Evolutionary conservation across 2,329 filamentous ascomycete species (phyloP).

Genomic region (Fusarium caatingaense): DNA sequence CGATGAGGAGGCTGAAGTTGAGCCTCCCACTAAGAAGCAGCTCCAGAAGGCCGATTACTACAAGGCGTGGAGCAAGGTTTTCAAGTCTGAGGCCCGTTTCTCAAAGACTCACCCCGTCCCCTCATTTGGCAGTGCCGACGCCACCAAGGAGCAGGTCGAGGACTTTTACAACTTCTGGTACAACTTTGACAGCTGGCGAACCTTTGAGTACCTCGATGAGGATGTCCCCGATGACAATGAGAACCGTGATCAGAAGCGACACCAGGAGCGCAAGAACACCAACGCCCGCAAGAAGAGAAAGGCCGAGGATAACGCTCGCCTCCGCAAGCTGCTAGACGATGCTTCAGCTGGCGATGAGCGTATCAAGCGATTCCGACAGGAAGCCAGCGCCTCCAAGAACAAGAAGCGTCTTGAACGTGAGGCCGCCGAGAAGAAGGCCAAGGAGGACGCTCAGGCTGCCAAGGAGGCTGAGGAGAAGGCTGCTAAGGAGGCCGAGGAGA

Average conservation of each 20-base stretch:
- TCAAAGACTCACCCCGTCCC: slow-evolving; percentile 92
- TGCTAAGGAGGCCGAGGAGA: slow-evolving; percentile 85
- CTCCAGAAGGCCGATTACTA: slow-evolving; percentile 88
- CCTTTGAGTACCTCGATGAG: slow-evolving; percentile 98
- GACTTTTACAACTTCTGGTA: slow-evolving; percentile 99
- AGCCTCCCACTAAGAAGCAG: slow-evolving; percentile 93
- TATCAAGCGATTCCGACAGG: slow-evolving; percentile 96
- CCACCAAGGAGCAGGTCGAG: slow-evolving; percentile 89
- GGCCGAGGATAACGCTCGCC: slow-evolving; percentile 93
- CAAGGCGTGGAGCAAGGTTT: slow-evolving; percentile 92
- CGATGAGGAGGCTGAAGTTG: slow-evolving; percentile 91
- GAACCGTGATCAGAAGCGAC: slow-evolving; percentile 98
- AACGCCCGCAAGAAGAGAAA: slow-evolving; percentile 99
- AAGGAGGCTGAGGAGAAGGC: slow-evolving; percentile 86
- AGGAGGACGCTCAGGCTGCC: slow-evolving; percentile 84
- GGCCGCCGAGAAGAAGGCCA: slow-evolving; percentile 86
- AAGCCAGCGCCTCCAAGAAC: slow-evolving; percentile 93
- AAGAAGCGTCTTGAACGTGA: slow-evolving; percentile 93
- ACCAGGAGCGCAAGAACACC: slow-evolving; percentile 98
- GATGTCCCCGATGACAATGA: slow-evolving; percentile 99
- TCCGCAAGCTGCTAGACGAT: slow-evolving; percentile 91
- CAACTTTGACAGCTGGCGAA: slow-evolving; percentile 98
- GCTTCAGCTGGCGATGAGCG: slow-evolving; percentile 87
- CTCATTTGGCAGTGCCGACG: slow-evolving; percentile 83
- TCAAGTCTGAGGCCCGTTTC: slow-evolving; percentile 93